Conservation (phyloP, 2,329 filamentous ascomycete species). For the Diplodia sapinea region DNA sequence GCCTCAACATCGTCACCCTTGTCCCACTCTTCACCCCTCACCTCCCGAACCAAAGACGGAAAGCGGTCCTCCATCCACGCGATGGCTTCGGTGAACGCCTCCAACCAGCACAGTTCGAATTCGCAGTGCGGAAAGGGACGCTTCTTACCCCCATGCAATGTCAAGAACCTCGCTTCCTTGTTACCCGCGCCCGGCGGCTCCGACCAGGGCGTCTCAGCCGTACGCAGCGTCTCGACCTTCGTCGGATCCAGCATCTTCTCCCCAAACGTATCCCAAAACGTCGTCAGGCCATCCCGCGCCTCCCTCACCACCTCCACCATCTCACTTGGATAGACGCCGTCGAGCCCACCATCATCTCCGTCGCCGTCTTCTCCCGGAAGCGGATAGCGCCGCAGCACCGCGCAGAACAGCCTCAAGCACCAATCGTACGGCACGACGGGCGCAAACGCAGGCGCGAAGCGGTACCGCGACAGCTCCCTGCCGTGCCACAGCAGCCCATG, state of each 20-base stretch:
- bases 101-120: neutral
- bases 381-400: neutral
- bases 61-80: conserved; percentile 9
- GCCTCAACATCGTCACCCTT: neutral
- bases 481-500: neutral
- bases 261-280: neutral
- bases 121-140: neutral
- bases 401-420: neutral
- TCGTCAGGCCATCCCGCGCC: neutral
- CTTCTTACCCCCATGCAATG: too few species aligned
- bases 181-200: too few species aligned
- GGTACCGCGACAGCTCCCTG: neutral
- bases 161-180: neutral
- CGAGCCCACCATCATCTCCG: neutral
- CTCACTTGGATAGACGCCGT: neutral
- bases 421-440: neutral
- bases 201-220: neutral
- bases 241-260: neutral
- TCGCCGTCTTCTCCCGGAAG: neutral
- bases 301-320: neutral
- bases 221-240: neutral
- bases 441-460: neutral
- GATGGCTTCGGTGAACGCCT: neutral
- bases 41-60: neutral
- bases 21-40: neutral